Evolutionary conservation across 805 yeast species (phyloP).

Genomic region (Tetrapisispora arboricola): DNA sequence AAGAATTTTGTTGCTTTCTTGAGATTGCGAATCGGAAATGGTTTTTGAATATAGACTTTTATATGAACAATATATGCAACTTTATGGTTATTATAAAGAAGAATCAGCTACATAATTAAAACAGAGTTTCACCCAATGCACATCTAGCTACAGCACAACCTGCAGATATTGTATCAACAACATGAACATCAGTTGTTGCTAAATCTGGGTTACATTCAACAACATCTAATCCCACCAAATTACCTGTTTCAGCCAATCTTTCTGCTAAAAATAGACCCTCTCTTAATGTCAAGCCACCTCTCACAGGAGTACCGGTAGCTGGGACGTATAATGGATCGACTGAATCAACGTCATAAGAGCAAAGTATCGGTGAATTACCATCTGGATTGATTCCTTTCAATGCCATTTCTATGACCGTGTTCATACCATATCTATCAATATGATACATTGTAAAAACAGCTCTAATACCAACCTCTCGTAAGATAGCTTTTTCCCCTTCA

Average conservation of each 20-base stretch:
- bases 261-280: constrained; percentile 91
- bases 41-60: background rate
- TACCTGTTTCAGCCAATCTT: constrained; percentile 85
- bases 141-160: constrained; percentile 89
- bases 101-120: constrained; percentile 8
- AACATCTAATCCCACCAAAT: constrained; percentile 75
- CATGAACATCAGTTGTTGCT: constrained; percentile 66
- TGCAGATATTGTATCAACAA: constrained; percentile 75
- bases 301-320: constrained; percentile 95
- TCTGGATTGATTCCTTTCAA: constrained; percentile 65
- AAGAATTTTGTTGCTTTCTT: background rate
- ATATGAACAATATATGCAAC: background rate
- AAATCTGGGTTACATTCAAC: constrained; percentile 90
- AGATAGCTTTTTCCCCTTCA: constrained; percentile 65
- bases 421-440: constrained; percentile 88
- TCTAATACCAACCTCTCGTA: constrained; percentile 59
- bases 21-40: no score
- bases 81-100: no score
- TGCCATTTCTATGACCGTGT: constrained; percentile 87
- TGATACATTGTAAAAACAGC: constrained; percentile 89
- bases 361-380: constrained; percentile 65
- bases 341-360: constrained; percentile 94
- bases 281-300: constrained; percentile 90
- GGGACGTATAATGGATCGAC: constrained; percentile 91
- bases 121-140: constrained; percentile 84